Evolutionary conservation across 1,139 yeast genomes (phyloP), one percentile per base, ranked within the genome.

Genomic region (Magnusiomyces clavatus): DNA sequence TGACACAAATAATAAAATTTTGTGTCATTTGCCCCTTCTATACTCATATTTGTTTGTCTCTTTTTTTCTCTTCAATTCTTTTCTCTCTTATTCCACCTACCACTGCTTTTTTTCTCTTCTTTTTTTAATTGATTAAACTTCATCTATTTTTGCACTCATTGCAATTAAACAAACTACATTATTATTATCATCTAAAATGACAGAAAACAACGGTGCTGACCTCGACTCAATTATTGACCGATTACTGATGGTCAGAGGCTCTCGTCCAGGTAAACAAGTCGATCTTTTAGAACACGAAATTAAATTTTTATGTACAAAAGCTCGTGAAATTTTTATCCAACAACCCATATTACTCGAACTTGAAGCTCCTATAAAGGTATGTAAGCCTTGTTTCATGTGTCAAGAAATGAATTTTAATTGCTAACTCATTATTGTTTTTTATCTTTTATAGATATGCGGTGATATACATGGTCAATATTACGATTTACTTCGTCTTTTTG

Each of bases 381-480:
- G 84, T 73, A 24, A 6, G 12, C 16, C 44, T 39, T 13, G 16
- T 34, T 17, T 47, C 17, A 43, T 42, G 34, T 24, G 35, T 41
- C 45, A 17, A 17, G 35, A 4, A 41, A 13, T 6, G n/a, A n/a
- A 44, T 44, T 44, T 13, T 16, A 20, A 29, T 4, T 5, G 3
- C 31, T 24, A 24, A 24, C 31, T 24, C 8, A 5, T 24, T 24
- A 5, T 8, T 24, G 8, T 4, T 44, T 6, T 12, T 31, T 46
- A 31, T 13, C 34, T 16, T 11, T 43, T 29, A 11, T 46, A 67
- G 74, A 80, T 80, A 51, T 81, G 87, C 68, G 97, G 97, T 69
- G 98, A 92, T 70, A 89, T 92, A 64, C 98, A 92, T 70, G 97
- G 97, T 55, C 98, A 92, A 72, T 92, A 90, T 71, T 90, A 90